Evolutionary conservation across 2,329 filamentous ascomycete species (phyloP).

Genomic region (Mycosphaerella sp.): DNA sequence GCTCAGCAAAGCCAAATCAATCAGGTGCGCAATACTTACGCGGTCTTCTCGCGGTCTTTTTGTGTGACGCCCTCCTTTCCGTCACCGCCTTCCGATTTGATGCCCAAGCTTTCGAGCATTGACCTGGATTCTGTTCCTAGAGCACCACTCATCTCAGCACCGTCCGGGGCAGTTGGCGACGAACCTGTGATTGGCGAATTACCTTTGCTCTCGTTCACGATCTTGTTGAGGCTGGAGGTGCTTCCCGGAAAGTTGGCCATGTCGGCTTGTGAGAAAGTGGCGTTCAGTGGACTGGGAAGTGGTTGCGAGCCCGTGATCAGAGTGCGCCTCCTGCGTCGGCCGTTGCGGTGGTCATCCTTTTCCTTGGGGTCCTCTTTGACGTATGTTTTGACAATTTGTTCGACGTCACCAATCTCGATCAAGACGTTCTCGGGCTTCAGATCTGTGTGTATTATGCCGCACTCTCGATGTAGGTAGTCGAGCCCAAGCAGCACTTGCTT

Average conservation of each 20-base stretch:
- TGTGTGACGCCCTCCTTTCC: slow-evolving; percentile 47
- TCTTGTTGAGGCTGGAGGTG: slow-evolving; percentile 72
- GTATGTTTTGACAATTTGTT: slow-evolving; percentile 95
- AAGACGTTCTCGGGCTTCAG: slow-evolving; percentile 97
- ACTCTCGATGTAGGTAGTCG: slow-evolving; percentile 95
- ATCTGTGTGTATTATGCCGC: slow-evolving; percentile 97
- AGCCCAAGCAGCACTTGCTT: slow-evolving; percentile 94
- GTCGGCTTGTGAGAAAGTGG: slow-evolving; percentile 76
- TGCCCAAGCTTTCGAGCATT: slow-evolving; percentile 53
- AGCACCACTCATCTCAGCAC: slow-evolving; percentile 51
- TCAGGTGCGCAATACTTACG: slow-evolving; percentile 55
- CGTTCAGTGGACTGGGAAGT: slow-evolving; percentile 86
- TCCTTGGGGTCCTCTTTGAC: slow-evolving; percentile 72
- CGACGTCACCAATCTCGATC: slow-evolving; percentile 97
- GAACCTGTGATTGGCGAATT: slow-evolving; percentile 36
- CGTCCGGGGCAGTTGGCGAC: slow-evolving; percentile 37
- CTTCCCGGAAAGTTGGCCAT: slow-evolving; percentile 53
- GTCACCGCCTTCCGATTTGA: slow-evolving; percentile 35
- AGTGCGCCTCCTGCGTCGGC: slow-evolving; percentile 79
- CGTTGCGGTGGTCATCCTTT: slow-evolving; percentile 84
- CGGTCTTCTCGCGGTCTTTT: slow-evolving; percentile 83
- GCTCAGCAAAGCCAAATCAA: slow-evolving; percentile 13
- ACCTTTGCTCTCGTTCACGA: slow-evolving; percentile 69
- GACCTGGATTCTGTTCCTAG: slow-evolving; percentile 46
- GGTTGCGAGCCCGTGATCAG: slow-evolving; percentile 97